These are phyloP conservation scores for Ogataea philodendri DNA, from an alignment of 805 yeast species.

Conservation along the genomic window DNA sequence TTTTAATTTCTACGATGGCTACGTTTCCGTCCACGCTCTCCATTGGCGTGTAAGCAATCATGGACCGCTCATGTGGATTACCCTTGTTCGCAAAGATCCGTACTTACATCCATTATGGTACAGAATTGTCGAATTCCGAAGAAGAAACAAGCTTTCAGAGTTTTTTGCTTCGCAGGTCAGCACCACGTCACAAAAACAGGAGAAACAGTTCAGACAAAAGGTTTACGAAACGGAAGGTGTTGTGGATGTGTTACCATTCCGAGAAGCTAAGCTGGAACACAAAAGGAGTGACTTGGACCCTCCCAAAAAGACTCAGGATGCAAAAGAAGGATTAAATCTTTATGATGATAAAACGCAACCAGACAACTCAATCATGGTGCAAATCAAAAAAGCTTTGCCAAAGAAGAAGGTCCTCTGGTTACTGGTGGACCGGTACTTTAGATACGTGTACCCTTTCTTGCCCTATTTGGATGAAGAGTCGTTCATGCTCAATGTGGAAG, in stretches of 20 bases:
- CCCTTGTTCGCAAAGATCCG: constrained; percentile 48
- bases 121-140: constrained; percentile 24
- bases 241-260: constrained; percentile 37
- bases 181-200: constrained; percentile 8
- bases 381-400: constrained; percentile 42
- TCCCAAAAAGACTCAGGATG: background rate
- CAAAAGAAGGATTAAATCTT: constrained; percentile 12
- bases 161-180: constrained; percentile 3
- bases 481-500: constrained; percentile 34
- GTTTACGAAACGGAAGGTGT: constrained; percentile 39
- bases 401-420: constrained; percentile 44
- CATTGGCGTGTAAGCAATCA: constrained; percentile 43
- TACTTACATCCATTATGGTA: constrained; percentile 38
- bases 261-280: constrained; percentile 16
- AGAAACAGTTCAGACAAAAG: constrained; percentile 30
- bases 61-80: constrained; percentile 53
- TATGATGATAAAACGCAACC: constrained; percentile 17
- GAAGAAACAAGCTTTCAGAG: constrained; percentile 15
- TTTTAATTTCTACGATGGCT: constrained; percentile 43
- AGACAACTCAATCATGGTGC: constrained; percentile 25
- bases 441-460: constrained; percentile 43
- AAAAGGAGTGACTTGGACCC: background rate
- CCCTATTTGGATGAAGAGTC: constrained; percentile 45
- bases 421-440: constrained; percentile 43
- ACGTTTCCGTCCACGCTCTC: constrained; percentile 41